Evolutionary conservation across 2,329 filamentous ascomycete genomes (phyloP), one percentile per base, ranked within the genome.

Genomic region (Macroventuria anomochaeta): DNA sequence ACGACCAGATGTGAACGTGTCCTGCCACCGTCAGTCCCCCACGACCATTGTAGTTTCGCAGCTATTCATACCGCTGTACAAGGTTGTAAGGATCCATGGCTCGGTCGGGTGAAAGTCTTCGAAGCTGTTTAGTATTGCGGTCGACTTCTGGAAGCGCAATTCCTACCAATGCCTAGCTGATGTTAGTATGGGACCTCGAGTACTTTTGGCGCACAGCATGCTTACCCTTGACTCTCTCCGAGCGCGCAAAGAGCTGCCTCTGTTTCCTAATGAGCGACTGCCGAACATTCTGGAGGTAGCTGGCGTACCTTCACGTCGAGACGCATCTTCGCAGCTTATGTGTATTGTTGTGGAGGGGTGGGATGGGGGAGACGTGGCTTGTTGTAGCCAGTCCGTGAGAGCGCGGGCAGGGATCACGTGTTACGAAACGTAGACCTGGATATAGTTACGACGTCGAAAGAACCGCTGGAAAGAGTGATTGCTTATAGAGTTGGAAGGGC

Each of bases 1-100:
- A 96, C 28, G 93, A 97, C 93, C 95, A 97, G 75, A 99, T 97
- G 81, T 97, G 96, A 75, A 96, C 95, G 81, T 97, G 93, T 76
- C 95, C 91, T 92, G 57, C 29, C 26, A 46, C 55, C n/a, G 62
- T 75, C 62, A 75, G 72, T 61, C 38, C 36, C 48, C 40, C 20
- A 49, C 47, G 32, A 21, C 44, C 33, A 25, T 50, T 26, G 34
- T 23, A 12, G 49, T 40, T 17, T 53, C 44, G 46, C 33, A 17
- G 44, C 42, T 49, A 28, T 52, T 58, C 72, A 42, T 86, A 92
- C 90, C 92, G 81, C 91, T 96, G 79, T 99, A 99, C 62, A 99
- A 82, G 20, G 95, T 97, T 26, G 93, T 97, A 71, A 97, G 85
- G 61, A 88, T 87, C 85, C 93, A 97, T 86, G 93, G 92, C 81